phyloP scores from a whole-genome alignment of 1,284 basidiomycete species.

The Naganishia liquefaciens region DNA sequence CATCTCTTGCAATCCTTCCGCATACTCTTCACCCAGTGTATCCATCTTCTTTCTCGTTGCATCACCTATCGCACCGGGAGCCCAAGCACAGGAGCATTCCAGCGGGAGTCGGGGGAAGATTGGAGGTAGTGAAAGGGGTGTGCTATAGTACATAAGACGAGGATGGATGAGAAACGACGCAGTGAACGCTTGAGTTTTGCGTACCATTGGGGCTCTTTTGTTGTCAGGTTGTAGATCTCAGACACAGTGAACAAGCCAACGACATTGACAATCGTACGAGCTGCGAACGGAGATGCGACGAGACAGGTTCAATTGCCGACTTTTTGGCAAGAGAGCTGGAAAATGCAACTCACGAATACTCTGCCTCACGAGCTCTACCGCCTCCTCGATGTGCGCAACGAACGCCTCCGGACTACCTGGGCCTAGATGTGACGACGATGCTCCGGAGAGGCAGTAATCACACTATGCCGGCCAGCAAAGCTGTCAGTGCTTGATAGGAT shows the following conservation, averaged over 20 bases:
- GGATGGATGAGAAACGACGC: neutral
- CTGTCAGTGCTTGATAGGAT: slow-evolving; percentile 25
- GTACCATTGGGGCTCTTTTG: slow-evolving; percentile 48
- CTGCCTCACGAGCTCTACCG: slow-evolving; percentile 45
- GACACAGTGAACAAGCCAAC: slow-evolving; percentile 52
- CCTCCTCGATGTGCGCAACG: slow-evolving; percentile 44
- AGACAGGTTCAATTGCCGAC: too few species aligned
- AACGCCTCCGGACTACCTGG: slow-evolving; percentile 47
- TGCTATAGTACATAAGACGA: slow-evolving; percentile 27
- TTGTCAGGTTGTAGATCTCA: slow-evolving; percentile 48
- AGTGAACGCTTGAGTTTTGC: neutral
- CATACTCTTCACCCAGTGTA: slow-evolving; percentile 48
- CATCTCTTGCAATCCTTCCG: slow-evolving; percentile 45
- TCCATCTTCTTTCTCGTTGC: slow-evolving; percentile 51
- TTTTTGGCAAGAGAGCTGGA: slow-evolving; percentile 36
- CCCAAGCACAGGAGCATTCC: slow-evolving; percentile 49
- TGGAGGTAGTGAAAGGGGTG: slow-evolving; percentile 39
- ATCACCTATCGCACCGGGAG: slow-evolving; percentile 49
- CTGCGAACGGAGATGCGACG: neutral
- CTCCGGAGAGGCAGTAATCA: slow-evolving; percentile 50
- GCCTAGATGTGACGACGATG: slow-evolving; percentile 35
- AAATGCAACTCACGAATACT: slow-evolving; percentile 46
- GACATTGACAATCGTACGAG: slow-evolving; percentile 34
- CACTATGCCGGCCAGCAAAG: slow-evolving; percentile 39
- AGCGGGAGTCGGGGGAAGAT: slow-evolving; percentile 44